These are phyloP conservation scores for Pelargonium cotyledonis DNA, from an alignment of 441 rosid species.

Conservation along the genomic window DNA sequence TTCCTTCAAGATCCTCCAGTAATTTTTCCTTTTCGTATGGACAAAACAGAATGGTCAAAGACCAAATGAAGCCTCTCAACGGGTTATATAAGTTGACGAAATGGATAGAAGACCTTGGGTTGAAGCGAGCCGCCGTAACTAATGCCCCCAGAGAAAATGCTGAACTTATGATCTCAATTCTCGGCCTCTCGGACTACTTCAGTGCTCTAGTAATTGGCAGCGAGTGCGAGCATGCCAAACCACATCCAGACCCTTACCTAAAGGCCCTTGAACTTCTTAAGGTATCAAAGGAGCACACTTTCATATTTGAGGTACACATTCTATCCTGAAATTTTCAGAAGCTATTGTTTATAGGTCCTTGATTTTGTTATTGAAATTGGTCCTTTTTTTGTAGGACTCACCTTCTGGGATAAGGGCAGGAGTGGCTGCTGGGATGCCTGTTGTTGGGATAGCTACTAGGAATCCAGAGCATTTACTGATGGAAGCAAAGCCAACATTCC, in stretches of 20 bases:
- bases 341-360: neutral
- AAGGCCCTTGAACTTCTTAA: constrained; percentile 71
- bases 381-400: constrained; percentile 47
- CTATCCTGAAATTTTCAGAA: neutral
- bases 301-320: constrained; percentile 57
- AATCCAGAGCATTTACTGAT: constrained; percentile 53
- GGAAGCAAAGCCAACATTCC: constrained; percentile 73
- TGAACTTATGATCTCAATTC: constrained; percentile 64
- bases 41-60: constrained; percentile 54
- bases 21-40: neutral
- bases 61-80: constrained; percentile 46
- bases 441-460: constrained; percentile 70
- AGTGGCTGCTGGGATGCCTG: constrained; percentile 91
- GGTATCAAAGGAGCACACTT: constrained; percentile 70
- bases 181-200: constrained; percentile 72
- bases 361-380: constrained; percentile 4
- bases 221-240: constrained; percentile 78
- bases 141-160: constrained; percentile 87
- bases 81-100: constrained; percentile 67
- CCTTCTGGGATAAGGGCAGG: constrained; percentile 88
- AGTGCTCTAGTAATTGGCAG: constrained; percentile 60
- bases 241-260: constrained; percentile 77
- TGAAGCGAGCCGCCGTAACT: constrained; percentile 89
- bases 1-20: neutral
- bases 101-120: constrained; percentile 77